Percentiles rank a stretch among this genome's conserved stretches.
phyloP scores from a whole-genome alignment of 2,329 filamentous ascomycete species.

The Hypomyces perniciosus region DNA sequence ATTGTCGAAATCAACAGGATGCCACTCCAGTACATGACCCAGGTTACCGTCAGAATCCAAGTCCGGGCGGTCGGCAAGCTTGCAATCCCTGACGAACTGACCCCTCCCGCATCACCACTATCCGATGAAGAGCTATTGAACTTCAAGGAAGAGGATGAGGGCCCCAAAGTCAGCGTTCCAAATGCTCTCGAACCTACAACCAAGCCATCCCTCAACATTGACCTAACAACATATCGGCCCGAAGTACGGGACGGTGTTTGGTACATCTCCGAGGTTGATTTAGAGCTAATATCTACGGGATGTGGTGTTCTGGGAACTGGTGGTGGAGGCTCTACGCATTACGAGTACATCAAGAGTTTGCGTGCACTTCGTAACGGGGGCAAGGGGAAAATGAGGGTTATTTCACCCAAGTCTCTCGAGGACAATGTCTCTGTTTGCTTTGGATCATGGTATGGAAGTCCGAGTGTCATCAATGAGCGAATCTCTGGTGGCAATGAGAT shows the following conservation, averaged over 20 bases:
- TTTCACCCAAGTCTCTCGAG: conserved; percentile 30
- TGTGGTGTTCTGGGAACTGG: conserved; percentile 33
- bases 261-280: conserved; percentile 32
- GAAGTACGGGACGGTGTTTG: conserved; percentile 26
- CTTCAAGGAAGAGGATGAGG: conserved; percentile 17
- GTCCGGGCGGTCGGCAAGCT: conserved; percentile 30
- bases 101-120: conserved; percentile 19
- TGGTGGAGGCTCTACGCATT: conserved; percentile 31
- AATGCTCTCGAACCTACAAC: conserved; percentile 25
- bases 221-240: conserved; percentile 26
- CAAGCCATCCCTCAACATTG: conserved; percentile 25
- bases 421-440: conserved; percentile 36
- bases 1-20: conserved; percentile 42
- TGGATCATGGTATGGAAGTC: conserved; percentile 40
- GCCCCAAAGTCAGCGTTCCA: conserved; percentile 22
- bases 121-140: neutral
- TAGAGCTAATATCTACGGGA: conserved; percentile 31
- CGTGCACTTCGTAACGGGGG: conserved; percentile 29
- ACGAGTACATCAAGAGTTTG: conserved; percentile 40
- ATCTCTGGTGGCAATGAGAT: conserved; percentile 33
- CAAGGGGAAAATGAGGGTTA: conserved; percentile 33
- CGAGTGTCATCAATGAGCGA: conserved; percentile 34
- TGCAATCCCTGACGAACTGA: conserved; percentile 23
- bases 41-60: conserved; percentile 30
- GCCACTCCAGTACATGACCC: conserved; percentile 31